Evolutionary conservation across 345 rosid genomes (phyloP).

Genomic region (Populus deltoides): DNA sequence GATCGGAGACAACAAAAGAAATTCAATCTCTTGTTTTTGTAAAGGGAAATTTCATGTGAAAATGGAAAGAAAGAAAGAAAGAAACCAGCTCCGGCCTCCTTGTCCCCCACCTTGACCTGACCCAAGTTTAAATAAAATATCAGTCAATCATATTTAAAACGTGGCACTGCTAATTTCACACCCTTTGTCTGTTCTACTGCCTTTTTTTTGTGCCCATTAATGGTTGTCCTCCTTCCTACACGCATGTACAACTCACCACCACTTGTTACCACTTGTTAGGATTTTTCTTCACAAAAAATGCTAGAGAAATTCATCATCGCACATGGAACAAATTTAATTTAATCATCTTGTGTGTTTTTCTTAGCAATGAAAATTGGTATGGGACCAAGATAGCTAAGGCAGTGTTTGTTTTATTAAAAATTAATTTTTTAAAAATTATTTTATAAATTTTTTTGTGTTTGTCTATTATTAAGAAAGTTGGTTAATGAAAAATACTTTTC

Average conservation of each 20-base stretch:
- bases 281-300: not conserved
- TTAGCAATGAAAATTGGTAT: too few relatives aligned
- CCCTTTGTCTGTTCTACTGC: not conserved
- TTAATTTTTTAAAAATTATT: too few relatives aligned
- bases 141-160: not conserved
- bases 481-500: too few relatives aligned
- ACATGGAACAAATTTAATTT: not conserved
- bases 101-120: not conserved
- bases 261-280: not conserved
- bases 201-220: not conserved
- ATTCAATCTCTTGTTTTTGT: not conserved
- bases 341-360: not conserved
- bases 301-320: not conserved
- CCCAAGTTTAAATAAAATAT: not conserved
- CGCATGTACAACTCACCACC: not conserved
- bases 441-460: too few relatives aligned
- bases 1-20: constrained; percentile 4
- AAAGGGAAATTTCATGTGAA: not conserved
- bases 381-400: too few relatives aligned
- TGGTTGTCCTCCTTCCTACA: not conserved
- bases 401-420: too few relatives aligned
- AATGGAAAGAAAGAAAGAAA: not conserved
- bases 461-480: too few relatives aligned
- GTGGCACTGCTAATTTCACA: not conserved
- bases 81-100: not conserved